These are phyloP conservation scores for Vanilla planifolia DNA, from an alignment of 106 monocot species.

Conservation along the genomic window DNA sequence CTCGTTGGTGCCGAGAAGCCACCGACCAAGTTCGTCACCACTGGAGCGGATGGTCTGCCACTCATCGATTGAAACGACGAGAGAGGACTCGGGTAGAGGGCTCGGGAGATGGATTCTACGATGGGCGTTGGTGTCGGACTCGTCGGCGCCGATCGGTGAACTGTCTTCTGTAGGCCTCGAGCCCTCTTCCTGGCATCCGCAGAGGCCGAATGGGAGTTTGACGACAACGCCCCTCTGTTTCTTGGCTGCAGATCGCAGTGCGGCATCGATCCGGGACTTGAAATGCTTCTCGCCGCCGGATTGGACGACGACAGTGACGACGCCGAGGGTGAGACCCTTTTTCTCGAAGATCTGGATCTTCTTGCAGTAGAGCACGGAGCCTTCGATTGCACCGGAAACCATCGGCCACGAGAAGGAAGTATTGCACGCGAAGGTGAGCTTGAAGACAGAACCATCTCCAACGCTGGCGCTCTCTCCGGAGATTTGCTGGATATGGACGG, in stretches of 20 bases:
- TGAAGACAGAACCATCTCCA: conserved; percentile 22
- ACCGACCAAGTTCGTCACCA: conserved; percentile 49
- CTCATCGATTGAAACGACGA: conserved; percentile 61
- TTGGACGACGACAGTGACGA: conserved; percentile 40
- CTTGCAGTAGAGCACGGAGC: conserved; percentile 50
- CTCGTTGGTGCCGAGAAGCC: conserved; percentile 52
- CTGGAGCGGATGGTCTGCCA: conserved; percentile 68
- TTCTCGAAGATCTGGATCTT: conserved; percentile 92
- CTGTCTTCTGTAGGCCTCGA: conserved; percentile 23
- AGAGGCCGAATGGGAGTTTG: conserved; percentile 84
- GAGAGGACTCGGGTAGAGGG: conserved; percentile 46
- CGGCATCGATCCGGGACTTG: conserved; percentile 46
- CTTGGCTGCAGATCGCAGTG: conserved; percentile 52
- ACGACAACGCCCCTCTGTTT: conserved; percentile 47
- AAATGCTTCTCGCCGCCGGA: conserved; percentile 41
- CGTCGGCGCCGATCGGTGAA: neutral
- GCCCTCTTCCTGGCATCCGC: conserved; percentile 81
- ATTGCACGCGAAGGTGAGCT: conserved; percentile 62
- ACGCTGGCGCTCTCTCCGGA: conserved; percentile 12
- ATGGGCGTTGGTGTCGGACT: neutral
- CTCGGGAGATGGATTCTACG: conserved; percentile 32
- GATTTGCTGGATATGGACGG: conserved; percentile 51
- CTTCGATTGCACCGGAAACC: conserved; percentile 62
- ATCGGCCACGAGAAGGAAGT: conserved; percentile 78
- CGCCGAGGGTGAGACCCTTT: conserved; percentile 70